Evolutionary conservation across 2,329 filamentous ascomycete genomes (phyloP), one percentile per base, ranked within the genome.

Genomic region (Esteya vermicola): DNA sequence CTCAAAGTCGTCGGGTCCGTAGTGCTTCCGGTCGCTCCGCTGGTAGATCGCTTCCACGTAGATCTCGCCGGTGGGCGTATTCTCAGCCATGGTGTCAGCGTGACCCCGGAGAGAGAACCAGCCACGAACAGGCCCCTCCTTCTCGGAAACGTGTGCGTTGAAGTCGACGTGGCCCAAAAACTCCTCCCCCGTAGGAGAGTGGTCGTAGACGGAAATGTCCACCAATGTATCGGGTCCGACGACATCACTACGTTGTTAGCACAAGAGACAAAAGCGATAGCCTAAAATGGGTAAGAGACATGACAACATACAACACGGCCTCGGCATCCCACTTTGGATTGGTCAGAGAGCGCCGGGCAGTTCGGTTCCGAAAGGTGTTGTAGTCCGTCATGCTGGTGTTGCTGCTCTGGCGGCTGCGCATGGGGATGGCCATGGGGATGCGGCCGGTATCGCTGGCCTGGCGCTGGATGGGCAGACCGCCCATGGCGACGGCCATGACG

Each of bases 251-350:
- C 27, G 31, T 20, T 16, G 39, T 42, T 28, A 44, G 40, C 2
- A 28, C n/a, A 7, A 3, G 1, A 22, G 7, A 33, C 38, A 16
- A 42, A 40, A 32, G 27, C n/a, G n/a, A n/a, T 21, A 14, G 12
- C 9, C 12, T 34, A 12, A 3, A 35, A 13, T 9, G 5, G 20
- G 20, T 10, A 19, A 23, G 7, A 23, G 4, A 23, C 19, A 5
- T 14, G n/a, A 38, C 8, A 33, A 72, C 86, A 65, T 74, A 95
- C 88, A 98, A 98, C 37, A 85, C 73, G 28, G 89, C 88, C 55
- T 93, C 85, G 40, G 93, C 89, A 58, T 94, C 85, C 91, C 91
- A 98, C 52, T 85, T 85, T 0, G 91, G 89, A 56, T 84, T 83
- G 8, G 85, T 89, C 44, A 88, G 71, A 4, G 71, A 72, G 46